A percentile compares a stretch with the other conserved stretches of the same genome.
Conservation (phyloP, 192 early-diverging fungal species). For the Lobosporangium transversale region DNA sequence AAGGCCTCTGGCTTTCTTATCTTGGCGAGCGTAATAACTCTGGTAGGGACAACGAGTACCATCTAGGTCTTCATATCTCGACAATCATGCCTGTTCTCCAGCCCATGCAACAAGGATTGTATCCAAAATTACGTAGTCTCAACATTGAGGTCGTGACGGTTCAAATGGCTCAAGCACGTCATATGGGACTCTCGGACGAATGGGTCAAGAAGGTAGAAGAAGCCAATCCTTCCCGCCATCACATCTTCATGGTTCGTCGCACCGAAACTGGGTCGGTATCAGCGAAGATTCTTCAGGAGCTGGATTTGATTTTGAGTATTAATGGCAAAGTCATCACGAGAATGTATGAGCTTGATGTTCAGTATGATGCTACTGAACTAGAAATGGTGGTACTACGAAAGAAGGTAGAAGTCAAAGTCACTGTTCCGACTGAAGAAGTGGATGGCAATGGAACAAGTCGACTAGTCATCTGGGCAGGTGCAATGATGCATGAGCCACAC, state of each 20-base stretch:
- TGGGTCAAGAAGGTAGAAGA: slow-evolving; percentile 69
- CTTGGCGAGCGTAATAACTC: slow-evolving; percentile 74
- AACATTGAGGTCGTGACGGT: slow-evolving; percentile 69
- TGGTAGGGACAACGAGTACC: slow-evolving; percentile 72
- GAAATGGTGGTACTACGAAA: slow-evolving; percentile 75
- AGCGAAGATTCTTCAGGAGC: slow-evolving; percentile 65
- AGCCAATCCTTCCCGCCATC: slow-evolving; percentile 60
- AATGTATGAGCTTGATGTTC: slow-evolving; percentile 70
- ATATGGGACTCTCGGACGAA: slow-evolving; percentile 66
- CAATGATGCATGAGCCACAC: slow-evolving; percentile 77
- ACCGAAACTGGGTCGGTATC: slow-evolving; percentile 70
- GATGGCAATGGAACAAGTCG: slow-evolving; percentile 69
- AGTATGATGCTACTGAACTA: slow-evolving; percentile 63
- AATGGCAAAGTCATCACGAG: slow-evolving; percentile 71
- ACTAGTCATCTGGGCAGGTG: slow-evolving; percentile 89
- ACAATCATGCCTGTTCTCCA: slow-evolving; percentile 64
- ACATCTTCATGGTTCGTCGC: slow-evolving; percentile 67
- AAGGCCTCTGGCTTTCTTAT: slow-evolving; percentile 80
- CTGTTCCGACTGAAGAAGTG: slow-evolving; percentile 72
- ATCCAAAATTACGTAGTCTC: slow-evolving; percentile 66
- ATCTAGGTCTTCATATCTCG: slow-evolving; percentile 66
- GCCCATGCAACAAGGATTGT: slow-evolving; percentile 58
- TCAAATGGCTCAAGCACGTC: slow-evolving; percentile 66
- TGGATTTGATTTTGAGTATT: slow-evolving; percentile 75
- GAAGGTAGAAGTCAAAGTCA: slow-evolving; percentile 75